Evolutionary conservation across 139 green algal genomes (phyloP).

Genomic region (Tetratostichococcus sp.): DNA sequence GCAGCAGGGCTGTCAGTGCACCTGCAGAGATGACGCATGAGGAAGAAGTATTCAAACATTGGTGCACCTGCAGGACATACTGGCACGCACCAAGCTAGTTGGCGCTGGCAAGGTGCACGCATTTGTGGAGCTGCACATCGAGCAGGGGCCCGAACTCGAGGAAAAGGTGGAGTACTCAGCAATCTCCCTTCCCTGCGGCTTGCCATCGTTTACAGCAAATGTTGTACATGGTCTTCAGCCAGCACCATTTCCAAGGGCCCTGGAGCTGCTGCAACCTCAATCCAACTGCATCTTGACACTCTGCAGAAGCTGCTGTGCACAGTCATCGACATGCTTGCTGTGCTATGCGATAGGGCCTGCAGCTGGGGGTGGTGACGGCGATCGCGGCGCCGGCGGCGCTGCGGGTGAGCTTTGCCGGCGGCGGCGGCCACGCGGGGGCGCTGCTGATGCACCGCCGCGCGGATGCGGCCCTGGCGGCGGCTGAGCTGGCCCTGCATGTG

Average conservation of each 20-base stretch:
- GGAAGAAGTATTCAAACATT: too few relatives aligned
- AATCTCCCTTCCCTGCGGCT: too few relatives aligned
- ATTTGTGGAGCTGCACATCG: conserved; percentile 98
- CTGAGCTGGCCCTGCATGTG: conserved; percentile 85
- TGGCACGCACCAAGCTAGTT: conserved; percentile 14
- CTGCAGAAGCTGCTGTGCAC: too few relatives aligned
- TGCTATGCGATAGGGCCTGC: conserved; percentile 29
- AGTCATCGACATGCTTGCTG: too few relatives aligned
- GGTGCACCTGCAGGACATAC: conserved; percentile 13
- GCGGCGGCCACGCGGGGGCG: conserved; percentile 80
- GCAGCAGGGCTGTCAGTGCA: too few relatives aligned
- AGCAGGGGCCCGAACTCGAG: conserved; percentile 90
- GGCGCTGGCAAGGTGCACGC: conserved; percentile 29
- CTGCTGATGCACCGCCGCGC: conserved; percentile 55
- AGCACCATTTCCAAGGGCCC: too few relatives aligned
- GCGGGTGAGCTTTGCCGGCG: conserved; percentile 66
- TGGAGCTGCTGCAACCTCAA: too few relatives aligned
- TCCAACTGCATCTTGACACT: too few relatives aligned
- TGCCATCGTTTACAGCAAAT: too few relatives aligned
- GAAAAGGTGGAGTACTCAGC: neutral
- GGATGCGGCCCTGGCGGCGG: conserved; percentile 82
- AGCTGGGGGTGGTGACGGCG: conserved; percentile 89
- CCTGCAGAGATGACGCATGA: too few relatives aligned
- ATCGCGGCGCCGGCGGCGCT: conserved; percentile 89
- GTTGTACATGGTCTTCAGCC: too few relatives aligned